Percentiles rank a stretch among this genome's conserved stretches.
phyloP scores from a whole-genome alignment of 116 monocot species.

The Phalaenopsis hybrid region DNA sequence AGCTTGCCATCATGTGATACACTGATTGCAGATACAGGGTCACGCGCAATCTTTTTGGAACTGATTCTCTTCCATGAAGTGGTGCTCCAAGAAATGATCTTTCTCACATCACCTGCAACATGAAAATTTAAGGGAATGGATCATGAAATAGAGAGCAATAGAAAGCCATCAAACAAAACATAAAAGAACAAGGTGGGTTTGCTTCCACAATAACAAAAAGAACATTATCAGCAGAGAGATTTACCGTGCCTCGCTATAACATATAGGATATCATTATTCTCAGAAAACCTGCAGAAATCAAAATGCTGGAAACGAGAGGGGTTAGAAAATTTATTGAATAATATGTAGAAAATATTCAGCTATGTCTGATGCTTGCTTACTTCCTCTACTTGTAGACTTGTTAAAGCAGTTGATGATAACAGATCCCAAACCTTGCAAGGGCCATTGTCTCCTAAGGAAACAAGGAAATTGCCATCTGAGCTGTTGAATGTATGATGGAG shows the following conservation, averaged over 20 bases:
- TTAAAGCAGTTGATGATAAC: constrained; percentile 31
- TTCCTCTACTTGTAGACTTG: constrained; percentile 49
- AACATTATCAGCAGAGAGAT: neutral
- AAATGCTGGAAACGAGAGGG: constrained; percentile 50
- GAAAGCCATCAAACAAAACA: neutral
- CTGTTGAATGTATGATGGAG: constrained; percentile 30
- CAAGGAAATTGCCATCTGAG: constrained; percentile 64
- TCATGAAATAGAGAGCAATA: neutral
- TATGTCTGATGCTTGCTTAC: constrained; percentile 24
- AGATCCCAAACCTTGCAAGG: constrained; percentile 79
- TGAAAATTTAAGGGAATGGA: neutral
- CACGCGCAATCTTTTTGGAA: constrained; percentile 42
- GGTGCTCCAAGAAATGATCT: constrained; percentile 58
- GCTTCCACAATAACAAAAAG: neutral
- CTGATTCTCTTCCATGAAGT: constrained; percentile 55
- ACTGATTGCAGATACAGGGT: constrained; percentile 74
- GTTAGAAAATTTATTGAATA: neutral
- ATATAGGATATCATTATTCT: constrained; percentile 30
- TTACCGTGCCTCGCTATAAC: constrained; percentile 61
- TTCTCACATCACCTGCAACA: constrained; percentile 51
- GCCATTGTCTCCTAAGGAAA: constrained; percentile 45
- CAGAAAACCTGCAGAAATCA: constrained; percentile 72
- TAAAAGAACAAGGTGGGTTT: neutral
- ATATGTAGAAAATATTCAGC: neutral
- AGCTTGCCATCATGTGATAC: constrained; percentile 56